Conservation (phyloP, 768 basidiomycete species). For the Hydnum rufescens region DNA sequence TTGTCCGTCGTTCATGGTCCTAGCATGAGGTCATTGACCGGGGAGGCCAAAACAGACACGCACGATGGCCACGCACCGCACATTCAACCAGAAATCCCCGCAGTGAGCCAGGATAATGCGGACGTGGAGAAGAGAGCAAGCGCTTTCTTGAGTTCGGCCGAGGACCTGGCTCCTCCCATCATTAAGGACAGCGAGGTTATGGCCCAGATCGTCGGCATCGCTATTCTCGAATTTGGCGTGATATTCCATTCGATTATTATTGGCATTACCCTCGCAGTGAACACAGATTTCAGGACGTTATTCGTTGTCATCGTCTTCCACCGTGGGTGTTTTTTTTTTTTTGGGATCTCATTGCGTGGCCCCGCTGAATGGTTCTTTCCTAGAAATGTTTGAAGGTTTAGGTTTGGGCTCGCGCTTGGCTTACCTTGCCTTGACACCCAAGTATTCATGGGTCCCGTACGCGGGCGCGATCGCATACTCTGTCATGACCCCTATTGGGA, state of each 20-base stretch:
- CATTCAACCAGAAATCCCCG: neutral
- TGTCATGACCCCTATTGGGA: slow-evolving; percentile 68
- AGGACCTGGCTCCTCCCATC: neutral
- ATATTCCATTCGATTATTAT: slow-evolving; percentile 69
- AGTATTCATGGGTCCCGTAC: slow-evolving; percentile 37
- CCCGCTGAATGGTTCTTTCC: neutral
- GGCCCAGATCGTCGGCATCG: slow-evolving; percentile 71
- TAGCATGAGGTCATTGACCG: slow-evolving; percentile 23
- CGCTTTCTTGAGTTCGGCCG: neutral
- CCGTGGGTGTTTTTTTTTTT: slow-evolving; percentile 34
- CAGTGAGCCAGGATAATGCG: neutral
- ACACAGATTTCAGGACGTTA: slow-evolving; percentile 57
- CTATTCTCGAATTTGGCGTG: slow-evolving; percentile 88
- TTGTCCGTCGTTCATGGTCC: neutral
- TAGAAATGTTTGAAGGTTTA: slow-evolving; percentile 87
- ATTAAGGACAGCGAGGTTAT: slow-evolving; percentile 4
- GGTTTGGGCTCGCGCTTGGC: slow-evolving; percentile 84
- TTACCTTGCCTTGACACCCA: slow-evolving; percentile 37
- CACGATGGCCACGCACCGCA: slow-evolving; percentile 33
- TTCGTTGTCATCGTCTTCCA: slow-evolving; percentile 85
- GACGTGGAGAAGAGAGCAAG: neutral
- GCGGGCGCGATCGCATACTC: slow-evolving; percentile 46
- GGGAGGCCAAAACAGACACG: slow-evolving; percentile 32
- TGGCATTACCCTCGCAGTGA: slow-evolving; percentile 86
- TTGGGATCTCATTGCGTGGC: neutral